These are phyloP conservation scores for Euphorbia celastroides DNA, from an alignment of 441 rosid genomes.

Conservation along the genomic window DNA sequence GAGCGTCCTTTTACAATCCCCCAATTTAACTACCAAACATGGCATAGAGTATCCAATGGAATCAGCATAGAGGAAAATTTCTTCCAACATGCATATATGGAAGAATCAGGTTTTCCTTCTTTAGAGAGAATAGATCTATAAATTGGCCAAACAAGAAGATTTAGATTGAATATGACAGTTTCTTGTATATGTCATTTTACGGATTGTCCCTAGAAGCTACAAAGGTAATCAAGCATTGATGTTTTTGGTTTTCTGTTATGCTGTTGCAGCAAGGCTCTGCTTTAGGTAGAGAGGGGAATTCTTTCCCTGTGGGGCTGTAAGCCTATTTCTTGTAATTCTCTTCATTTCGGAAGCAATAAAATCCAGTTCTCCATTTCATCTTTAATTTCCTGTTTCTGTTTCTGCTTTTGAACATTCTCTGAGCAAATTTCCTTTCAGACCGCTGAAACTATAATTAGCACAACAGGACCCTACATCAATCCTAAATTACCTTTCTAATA, in stretches of 20 bases:
- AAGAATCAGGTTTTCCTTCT: not conserved
- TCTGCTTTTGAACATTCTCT: too few species aligned
- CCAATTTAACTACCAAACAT: conserved; percentile 3
- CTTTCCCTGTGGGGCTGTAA: too few species aligned
- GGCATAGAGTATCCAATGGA: not conserved
- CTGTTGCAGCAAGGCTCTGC: too few species aligned
- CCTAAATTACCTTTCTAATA: not conserved
- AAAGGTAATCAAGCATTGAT: not conserved
- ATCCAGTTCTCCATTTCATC: too few species aligned
- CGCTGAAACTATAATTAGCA: too few species aligned
- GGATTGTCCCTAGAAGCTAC: not conserved
- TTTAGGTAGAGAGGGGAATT: too few species aligned
- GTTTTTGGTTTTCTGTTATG: too few species aligned
- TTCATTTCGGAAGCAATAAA: too few species aligned
- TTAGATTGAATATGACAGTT: not conserved
- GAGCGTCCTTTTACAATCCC: too few species aligned
- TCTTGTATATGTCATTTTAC: not conserved
- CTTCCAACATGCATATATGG: not conserved
- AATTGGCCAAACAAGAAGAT: not conserved
- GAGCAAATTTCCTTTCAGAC: too few species aligned
- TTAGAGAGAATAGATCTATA: not conserved
- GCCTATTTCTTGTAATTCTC: too few species aligned
- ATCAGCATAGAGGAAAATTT: not conserved
- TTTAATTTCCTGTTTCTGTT: too few species aligned
- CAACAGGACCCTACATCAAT: not conserved